Base-by-base conservation (phyloP, 768 basidiomycete genomes). In the Cystobasidium onofrii region DNA sequence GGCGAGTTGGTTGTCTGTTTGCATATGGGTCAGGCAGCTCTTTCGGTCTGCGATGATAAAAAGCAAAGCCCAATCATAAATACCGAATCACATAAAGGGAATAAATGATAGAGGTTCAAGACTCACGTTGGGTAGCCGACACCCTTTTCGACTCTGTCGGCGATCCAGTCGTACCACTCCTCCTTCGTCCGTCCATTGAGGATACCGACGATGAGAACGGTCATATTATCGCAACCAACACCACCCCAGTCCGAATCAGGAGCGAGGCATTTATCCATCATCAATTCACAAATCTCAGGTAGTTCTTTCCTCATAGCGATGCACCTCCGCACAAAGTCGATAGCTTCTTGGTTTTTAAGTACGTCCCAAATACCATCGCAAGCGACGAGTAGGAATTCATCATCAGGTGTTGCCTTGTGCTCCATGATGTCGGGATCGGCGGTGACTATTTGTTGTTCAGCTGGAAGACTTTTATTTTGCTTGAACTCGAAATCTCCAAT, bases 281-380 rank as follows among this genome's bases (percentile, higher is more conserved):
- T 88, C 78, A 87, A 85, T 81, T 95, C 92, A 78, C 89, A 87
- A 74, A 98, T 91, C 80, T 93, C 88, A n/a, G 82, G 76, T 9
- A 98, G 86, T 65, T 87, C 84, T 78, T 88, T 89, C 46, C 89
- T 88, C 78, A 91, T 85, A 15, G 91, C 87, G 43, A 97, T 84
- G 75, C 89, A 86, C 55, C 88, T 87, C 57, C 96, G 88, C 46
- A 94, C 85, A 75, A 91, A 89, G 82, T 98, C 90, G 75, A 97
- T 85, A 54, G 89, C 91, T 80, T 96, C 90, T 77, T 99, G 96
- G 9, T 92, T 95, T 2, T 86, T 86, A 44, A 99, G 82, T 80
- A 96, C 98, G 81, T 99, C 96, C 96, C 96, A 99, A 79, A 98
- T 99, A 75, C 95, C 96, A 81, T 99, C 96, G 81, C 96, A 99